Percentiles rank a stretch among this genome's conserved stretches.
These are phyloP conservation scores for Lodderomyces orthopsilosis DNA, from an alignment of 1,139 yeast genomes.

Conservation along the genomic window DNA sequence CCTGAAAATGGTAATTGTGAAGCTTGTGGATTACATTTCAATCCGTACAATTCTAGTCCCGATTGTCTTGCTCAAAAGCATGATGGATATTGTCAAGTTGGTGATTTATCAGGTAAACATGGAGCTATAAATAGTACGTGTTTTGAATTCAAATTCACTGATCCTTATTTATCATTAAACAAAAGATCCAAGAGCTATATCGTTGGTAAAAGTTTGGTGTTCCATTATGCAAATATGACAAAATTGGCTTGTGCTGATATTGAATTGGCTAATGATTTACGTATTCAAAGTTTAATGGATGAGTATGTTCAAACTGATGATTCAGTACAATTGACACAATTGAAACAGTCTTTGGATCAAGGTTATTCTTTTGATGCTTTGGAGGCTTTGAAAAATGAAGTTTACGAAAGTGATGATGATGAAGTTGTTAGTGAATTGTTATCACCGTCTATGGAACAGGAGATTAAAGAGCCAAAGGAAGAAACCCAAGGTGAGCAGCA, in stretches of 20 bases:
- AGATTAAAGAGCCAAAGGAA: not conserved
- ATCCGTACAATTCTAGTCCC: slow-evolving; percentile 49
- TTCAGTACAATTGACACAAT: slow-evolving; percentile 20
- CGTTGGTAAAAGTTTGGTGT: slow-evolving; percentile 51
- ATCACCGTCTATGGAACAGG: slow-evolving; percentile 1
- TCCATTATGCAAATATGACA: slow-evolving; percentile 49
- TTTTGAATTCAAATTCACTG: slow-evolving; percentile 50
- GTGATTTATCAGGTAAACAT: slow-evolving; percentile 64
- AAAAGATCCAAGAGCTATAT: slow-evolving; percentile 45
- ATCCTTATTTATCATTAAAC: slow-evolving; percentile 53
- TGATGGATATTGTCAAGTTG: slow-evolving; percentile 56
- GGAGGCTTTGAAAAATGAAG: slow-evolving; percentile 18
- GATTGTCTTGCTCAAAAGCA: slow-evolving; percentile 44
- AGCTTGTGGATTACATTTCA: slow-evolving; percentile 49
- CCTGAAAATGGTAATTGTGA: slow-evolving; percentile 47
- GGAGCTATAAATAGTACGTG: slow-evolving; percentile 57
- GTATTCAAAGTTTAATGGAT: slow-evolving; percentile 24
- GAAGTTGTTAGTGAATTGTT: slow-evolving; percentile 7
- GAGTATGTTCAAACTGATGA: slow-evolving; percentile 23
- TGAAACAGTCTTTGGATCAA: slow-evolving; percentile 18
- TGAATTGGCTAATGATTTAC: slow-evolving; percentile 27
- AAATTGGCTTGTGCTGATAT: slow-evolving; percentile 62
- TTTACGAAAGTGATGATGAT: slow-evolving; percentile 15
- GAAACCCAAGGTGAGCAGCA: not conserved
- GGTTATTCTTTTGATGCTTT: slow-evolving; percentile 17